Percentiles rank a stretch among this genome's conserved stretches.
Evolutionary conservation across 306 rosid species (phyloP).

Genomic region (Ziziphus jujuba): DNA sequence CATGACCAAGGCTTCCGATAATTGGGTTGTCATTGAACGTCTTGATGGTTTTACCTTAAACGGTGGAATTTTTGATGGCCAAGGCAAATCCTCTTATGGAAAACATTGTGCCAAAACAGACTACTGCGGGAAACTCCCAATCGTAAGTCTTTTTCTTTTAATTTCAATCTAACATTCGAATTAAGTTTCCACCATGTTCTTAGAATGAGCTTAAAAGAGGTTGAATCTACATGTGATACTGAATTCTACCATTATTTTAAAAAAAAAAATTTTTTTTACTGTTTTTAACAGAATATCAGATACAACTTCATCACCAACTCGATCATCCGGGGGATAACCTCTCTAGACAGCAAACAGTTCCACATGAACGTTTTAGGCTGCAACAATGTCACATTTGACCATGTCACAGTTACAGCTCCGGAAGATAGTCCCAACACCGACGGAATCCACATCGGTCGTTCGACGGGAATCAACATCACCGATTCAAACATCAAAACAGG

Average conservation of each 20-base stretch:
- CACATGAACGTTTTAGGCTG: slow-evolving; percentile 38
- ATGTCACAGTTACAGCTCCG: slow-evolving; percentile 32
- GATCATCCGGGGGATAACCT: slow-evolving; percentile 19
- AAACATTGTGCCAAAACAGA: no score
- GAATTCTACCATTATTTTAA: no score
- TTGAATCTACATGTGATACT: no score
- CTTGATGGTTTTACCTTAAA: no score
- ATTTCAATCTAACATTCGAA: slow-evolving; percentile 11
- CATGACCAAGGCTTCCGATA: no score
- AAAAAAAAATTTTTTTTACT: no score
- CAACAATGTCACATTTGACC: slow-evolving; percentile 32
- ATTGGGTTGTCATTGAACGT: no score
- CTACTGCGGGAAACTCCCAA: no score
- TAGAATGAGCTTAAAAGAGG: no score
- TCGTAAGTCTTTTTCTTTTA: background rate
- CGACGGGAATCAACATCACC: slow-evolving; percentile 26
- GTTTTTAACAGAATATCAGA: slow-evolving; percentile 37
- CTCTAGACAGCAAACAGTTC: slow-evolving; percentile 40
- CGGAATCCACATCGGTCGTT: slow-evolving; percentile 48
- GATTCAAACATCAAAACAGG: slow-evolving; percentile 35
- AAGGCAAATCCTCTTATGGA: no score
- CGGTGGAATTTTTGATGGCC: no score
- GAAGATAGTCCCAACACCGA: slow-evolving; percentile 41
- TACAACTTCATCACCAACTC: slow-evolving; percentile 31
- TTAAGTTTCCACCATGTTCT: slow-evolving; percentile 25